These are phyloP conservation scores for Fraxinus nigra DNA, from an alignment of 305 asterid genomes.

Conservation along the genomic window DNA sequence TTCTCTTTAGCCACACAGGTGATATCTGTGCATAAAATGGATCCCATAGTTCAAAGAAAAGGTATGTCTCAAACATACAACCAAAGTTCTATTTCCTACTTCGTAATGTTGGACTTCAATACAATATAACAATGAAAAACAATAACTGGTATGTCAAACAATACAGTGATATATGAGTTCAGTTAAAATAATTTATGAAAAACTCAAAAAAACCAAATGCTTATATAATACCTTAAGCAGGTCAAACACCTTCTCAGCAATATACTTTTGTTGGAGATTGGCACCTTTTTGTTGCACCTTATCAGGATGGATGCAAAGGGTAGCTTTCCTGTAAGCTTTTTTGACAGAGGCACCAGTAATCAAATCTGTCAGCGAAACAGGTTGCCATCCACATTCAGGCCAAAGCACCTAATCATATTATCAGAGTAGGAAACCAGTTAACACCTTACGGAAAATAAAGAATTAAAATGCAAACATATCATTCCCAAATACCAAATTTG, in stretches of 20 bases:
- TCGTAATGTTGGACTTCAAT: conserved; percentile 8
- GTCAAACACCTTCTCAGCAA: conserved; percentile 98
- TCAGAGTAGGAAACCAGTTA: conserved; percentile 12
- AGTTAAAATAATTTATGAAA: neutral
- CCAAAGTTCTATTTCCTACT: conserved; percentile 10
- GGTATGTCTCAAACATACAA: neutral
- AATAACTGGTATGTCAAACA: neutral
- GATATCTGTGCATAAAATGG: neutral
- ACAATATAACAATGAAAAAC: neutral
- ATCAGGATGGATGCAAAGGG: conserved; percentile 97
- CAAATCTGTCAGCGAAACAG: conserved; percentile 94
- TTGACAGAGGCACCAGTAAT: conserved; percentile 83
- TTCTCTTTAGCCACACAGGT: neutral
- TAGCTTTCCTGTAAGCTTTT: conserved; percentile 89
- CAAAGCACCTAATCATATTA: conserved; percentile 74
- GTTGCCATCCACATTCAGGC: conserved; percentile 99
- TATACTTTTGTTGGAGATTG: conserved; percentile 90
- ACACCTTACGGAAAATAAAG: conserved; percentile 13
- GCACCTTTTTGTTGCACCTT: conserved; percentile 99
- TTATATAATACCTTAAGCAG: conserved; percentile 74
- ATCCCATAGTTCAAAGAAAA: conserved; percentile 1
- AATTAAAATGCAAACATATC: neutral
- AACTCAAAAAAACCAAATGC: neutral
- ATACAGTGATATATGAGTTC: neutral
- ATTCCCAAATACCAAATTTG: conserved; percentile 10